Evolutionary conservation across 441 rosid species (phyloP), one percentile per base, ranked within the genome.

Genomic region (Brassica balearica): DNA sequence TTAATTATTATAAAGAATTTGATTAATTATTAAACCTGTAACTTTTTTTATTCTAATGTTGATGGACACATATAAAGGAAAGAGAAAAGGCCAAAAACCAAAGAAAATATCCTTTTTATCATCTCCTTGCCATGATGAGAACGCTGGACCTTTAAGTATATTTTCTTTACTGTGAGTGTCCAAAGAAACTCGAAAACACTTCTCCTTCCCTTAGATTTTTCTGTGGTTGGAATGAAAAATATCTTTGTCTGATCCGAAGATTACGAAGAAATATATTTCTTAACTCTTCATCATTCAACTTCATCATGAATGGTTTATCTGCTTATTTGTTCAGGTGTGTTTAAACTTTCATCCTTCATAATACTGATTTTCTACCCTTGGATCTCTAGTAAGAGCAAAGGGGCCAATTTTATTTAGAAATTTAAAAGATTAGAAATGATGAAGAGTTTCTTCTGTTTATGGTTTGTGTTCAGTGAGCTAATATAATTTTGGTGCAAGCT

Each of bases 111-210:
- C 8, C 2, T n/a, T 78, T 60, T 41, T 72, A 41, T 64, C 61
- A 25, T 67, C 56, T 67, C 62, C 72, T 74, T 80, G 65, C 29
- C 23, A 56, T 75, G 76, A 70, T 70, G 68, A 53, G 76, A 75
- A 68, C 73, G 38, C 71, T 79, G 75, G 80, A 75, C 76, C 79
- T 75, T 69, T 74, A 74, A 56, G 72, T 38, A 55, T 55, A 48
- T 23, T 66, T 65, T n/a, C n/a, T 6, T 60, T 60, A 79, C 74
- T 51, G 60, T 19, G n/a, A 78, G 59, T 78, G 65, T 63, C 71
- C 43, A 68, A 69, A 74, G 53, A 4, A 55, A 69, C 79, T 63
- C 29, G 22, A 48, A 68, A 61, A 15, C 25, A 61, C 65, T 63
- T 73, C 69, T 68, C n/a, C 48, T 64, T 25, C 62, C 71, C 56